Conservation (phyloP, 1,139 yeast genomes). For the Lodderomyces jiufengensis region DNA sequence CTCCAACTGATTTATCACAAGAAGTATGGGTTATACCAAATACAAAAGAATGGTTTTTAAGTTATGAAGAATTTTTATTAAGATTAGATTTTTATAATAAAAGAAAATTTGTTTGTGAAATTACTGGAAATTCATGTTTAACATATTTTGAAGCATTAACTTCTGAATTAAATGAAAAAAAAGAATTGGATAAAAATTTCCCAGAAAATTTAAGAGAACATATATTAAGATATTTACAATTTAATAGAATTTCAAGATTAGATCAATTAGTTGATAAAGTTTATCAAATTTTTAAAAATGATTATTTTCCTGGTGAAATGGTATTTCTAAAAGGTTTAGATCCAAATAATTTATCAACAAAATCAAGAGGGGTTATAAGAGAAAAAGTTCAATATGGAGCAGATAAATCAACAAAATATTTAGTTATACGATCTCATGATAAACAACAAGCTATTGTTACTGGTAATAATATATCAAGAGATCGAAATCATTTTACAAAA, state of each 20-base stretch:
- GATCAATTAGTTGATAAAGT: slow-evolving; percentile 87
- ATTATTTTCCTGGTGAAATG: slow-evolving; percentile 88
- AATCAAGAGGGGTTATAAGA: slow-evolving; percentile 32
- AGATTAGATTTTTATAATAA: slow-evolving; percentile 69
- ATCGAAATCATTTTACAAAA: slow-evolving; percentile 84
- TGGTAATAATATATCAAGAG: slow-evolving; percentile 71
- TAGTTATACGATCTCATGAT: slow-evolving; percentile 55
- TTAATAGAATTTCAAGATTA: slow-evolving; percentile 76
- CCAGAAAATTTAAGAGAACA: slow-evolving; percentile 94
- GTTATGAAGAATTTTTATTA: slow-evolving; percentile 69
- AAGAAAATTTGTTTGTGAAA: slow-evolving; percentile 88
- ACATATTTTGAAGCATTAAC: slow-evolving; percentile 86
- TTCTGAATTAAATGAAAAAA: slow-evolving; percentile 66
- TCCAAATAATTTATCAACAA: slow-evolving; percentile 5
- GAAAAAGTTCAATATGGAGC: slow-evolving; percentile 50
- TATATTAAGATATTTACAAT: slow-evolving; percentile 77
- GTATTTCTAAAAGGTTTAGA: slow-evolving; percentile 54
- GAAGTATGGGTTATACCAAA: slow-evolving; percentile 76
- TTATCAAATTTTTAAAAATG: slow-evolving; percentile 68
- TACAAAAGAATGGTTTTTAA: slow-evolving; percentile 83
- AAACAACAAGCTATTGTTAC: slow-evolving; percentile 65
- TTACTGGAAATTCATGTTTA: slow-evolving; percentile 88
- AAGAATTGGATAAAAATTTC: slow-evolving; percentile 72
- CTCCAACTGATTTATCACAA: slow-evolving; percentile 51
- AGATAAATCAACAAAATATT: slow-evolving; percentile 60